Evolutionary conservation across 2,329 filamentous ascomycete genomes (phyloP).

Genomic region (Aspergillus neotritici): DNA sequence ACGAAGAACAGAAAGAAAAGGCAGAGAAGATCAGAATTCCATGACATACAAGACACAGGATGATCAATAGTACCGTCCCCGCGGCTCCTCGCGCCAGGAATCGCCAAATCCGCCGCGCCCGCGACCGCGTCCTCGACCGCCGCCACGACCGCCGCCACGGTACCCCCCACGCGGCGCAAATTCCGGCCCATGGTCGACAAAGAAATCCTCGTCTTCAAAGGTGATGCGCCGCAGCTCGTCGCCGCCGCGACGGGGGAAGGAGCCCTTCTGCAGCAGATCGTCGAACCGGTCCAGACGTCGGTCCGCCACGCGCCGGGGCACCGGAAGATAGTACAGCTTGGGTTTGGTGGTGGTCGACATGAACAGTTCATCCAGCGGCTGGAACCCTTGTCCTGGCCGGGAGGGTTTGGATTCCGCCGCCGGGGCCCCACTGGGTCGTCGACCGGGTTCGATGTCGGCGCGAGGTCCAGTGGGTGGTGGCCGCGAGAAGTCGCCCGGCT

Average conservation of each 20-base stretch:
- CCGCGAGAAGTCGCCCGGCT: slow-evolving; percentile 14
- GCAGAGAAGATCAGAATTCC: too few species aligned
- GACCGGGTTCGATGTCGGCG: slow-evolving; percentile 20
- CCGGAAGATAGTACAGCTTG: slow-evolving; percentile 61
- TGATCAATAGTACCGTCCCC: slow-evolving; percentile 7
- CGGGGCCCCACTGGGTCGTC: slow-evolving; percentile 22
- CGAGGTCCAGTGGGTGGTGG: slow-evolving; percentile 22
- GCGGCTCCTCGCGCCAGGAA: slow-evolving; percentile 13
- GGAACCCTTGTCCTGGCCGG: slow-evolving; percentile 42
- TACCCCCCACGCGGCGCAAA: slow-evolving; percentile 25
- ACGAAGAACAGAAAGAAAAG: too few species aligned
- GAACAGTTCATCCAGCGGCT: slow-evolving; percentile 57
- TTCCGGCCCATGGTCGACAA: slow-evolving; percentile 69
- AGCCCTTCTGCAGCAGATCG: slow-evolving; percentile 35
- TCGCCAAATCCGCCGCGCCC: slow-evolving; percentile 23
- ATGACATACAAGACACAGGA: neutral
- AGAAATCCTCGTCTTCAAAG: slow-evolving; percentile 60
- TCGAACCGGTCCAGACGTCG: slow-evolving; percentile 59
- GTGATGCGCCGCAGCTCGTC: slow-evolving; percentile 65
- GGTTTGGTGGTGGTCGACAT: slow-evolving; percentile 56
- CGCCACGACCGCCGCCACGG: slow-evolving; percentile 33
- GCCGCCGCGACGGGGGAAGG: slow-evolving; percentile 33
- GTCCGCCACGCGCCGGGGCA: slow-evolving; percentile 58
- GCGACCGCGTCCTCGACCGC: slow-evolving; percentile 29
- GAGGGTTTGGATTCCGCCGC: slow-evolving; percentile 13